A percentile compares a stretch with the other conserved stretches of the same genome.
Conservation (phyloP, 805 yeast species). For the Grigorovia yakushimaensis region DNA sequence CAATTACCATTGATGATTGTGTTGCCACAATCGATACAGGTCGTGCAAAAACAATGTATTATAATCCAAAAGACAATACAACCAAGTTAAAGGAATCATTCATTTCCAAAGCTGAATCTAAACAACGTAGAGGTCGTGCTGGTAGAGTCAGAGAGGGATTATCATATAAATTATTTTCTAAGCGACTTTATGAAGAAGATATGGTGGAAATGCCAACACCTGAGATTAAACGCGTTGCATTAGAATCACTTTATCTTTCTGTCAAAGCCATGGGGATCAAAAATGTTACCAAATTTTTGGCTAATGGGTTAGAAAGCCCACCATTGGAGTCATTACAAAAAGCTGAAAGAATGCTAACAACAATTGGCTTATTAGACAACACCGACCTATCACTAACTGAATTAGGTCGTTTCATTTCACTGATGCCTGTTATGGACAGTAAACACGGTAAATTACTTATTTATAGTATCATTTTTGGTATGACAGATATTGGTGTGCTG, state of each 20-base stretch:
- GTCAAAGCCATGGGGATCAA: constrained; percentile 84
- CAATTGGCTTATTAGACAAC: constrained; percentile 61
- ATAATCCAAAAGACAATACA: constrained; percentile 56
- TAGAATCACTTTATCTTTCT: constrained; percentile 72
- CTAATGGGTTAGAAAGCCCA: constrained; percentile 79
- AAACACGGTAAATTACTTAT: constrained; percentile 76
- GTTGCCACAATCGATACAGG: constrained; percentile 89
- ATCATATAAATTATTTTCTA: constrained; percentile 73
- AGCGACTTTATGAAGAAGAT: constrained; percentile 40
- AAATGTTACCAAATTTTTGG: constrained; percentile 59
- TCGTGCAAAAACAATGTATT: constrained; percentile 66
- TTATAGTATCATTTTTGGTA: constrained; percentile 73
- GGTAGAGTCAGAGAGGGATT: constrained; percentile 84
- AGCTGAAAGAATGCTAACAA: constrained; percentile 40
- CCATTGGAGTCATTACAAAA: constrained; percentile 30
- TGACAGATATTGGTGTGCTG: constrained; percentile 66
- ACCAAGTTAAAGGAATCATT: constrained; percentile 69
- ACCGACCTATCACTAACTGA: constrained; percentile 47
- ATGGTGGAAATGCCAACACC: constrained; percentile 77
- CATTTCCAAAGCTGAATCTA: constrained; percentile 83
- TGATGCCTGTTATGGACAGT: constrained; percentile 75
- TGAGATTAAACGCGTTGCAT: constrained; percentile 74
- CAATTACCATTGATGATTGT: constrained; percentile 92
- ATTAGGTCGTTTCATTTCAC: constrained; percentile 68
- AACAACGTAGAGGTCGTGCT: constrained; percentile 95